Percentiles rank a stretch among this genome's conserved stretches.
These are phyloP conservation scores for Tolypocladium pustulatum DNA, from an alignment of 2,329 filamentous ascomycete species.

Conservation along the genomic window DNA sequence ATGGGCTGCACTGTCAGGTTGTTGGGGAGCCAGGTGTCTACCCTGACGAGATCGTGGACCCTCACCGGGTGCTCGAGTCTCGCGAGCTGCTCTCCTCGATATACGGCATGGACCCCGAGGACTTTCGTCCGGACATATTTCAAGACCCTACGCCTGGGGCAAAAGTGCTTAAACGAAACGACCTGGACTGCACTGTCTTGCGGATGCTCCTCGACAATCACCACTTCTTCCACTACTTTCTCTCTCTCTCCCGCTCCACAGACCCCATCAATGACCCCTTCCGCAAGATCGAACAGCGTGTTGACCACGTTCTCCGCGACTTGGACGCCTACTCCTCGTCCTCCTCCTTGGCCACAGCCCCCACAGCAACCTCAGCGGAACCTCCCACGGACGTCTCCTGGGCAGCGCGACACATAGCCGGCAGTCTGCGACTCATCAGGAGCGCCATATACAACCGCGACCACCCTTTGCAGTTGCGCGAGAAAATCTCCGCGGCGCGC, in stretches of 20 bases:
- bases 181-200: constrained; percentile 40
- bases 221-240: constrained; percentile 43
- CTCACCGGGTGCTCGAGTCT: constrained; percentile 34
- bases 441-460: constrained; percentile 27
- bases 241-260: constrained; percentile 30
- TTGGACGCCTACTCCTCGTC: constrained; percentile 23
- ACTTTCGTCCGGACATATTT: constrained; percentile 38
- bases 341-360: background rate
- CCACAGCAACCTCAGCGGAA: constrained; percentile 12
- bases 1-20: constrained; percentile 38
- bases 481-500: constrained; percentile 34
- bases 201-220: constrained; percentile 44
- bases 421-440: constrained; percentile 31
- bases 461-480: constrained; percentile 22
- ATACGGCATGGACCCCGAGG: constrained; percentile 24
- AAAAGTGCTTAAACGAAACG: constrained; percentile 29
- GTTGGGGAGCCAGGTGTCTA: constrained; percentile 21
- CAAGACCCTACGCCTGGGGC: constrained; percentile 15
- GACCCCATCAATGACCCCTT: constrained; percentile 36
- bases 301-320: constrained; percentile 33
- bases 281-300: constrained; percentile 35
- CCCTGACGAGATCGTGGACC: constrained; percentile 17
- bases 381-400: constrained; percentile 30
- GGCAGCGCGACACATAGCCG: constrained; percentile 36
- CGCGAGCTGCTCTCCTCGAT: constrained; percentile 41